Evolutionary conservation across 768 basidiomycete species (phyloP), one percentile per base, ranked within the genome.

Genomic region (Paxillus rubicundulus): DNA sequence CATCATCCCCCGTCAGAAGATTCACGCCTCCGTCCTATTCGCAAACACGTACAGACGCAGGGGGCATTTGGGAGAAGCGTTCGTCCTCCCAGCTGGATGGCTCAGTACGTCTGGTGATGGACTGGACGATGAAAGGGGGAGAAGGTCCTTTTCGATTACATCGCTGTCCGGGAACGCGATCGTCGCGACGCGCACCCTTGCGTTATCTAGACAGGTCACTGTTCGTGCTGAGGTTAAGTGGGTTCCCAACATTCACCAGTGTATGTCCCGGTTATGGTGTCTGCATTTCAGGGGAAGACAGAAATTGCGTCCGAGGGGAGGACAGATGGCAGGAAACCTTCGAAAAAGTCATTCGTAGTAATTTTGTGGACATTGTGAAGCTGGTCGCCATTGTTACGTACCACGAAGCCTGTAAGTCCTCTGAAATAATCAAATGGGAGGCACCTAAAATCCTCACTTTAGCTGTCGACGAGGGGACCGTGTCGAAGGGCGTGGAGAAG

Each of bases 11-110:
- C 55, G 58, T 16, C 58, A 59, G 34, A 59, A 56, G 43, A 54
- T 61, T 30, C 60, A 61, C 18, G 60, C 58, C n/a, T 61, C 60
- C 3, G 53, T 61, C 21, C 51, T 59, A 34, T 61, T 55, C 21
- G 59, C 57, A 12, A 61, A 61, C 33, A 53, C 51, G 0, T 61
- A 61, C 33, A 38, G 58, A 36, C 59, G 57, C 14, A 58, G 43
- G 20, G 59, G 57, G 17, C 55, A 57, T 9, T 50, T 58, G 36
- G 59, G 59, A 20, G 50, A 53, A 5, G 59, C 57, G 2, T 58
- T 61, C 27, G 59, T 54, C 13, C 51, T 55, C 32, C 52, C 54
- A 5, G 13, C 20, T 52, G 36, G 51, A 52, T 24, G 45, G 46
- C 20, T 42, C 37, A 7, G 53, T 46, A 14, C 49, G 57, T 18